Percentiles rank a stretch among this genome's conserved stretches.
phyloP scores from a whole-genome alignment of 1,284 basidiomycete genomes.

The Porogramme epimiltina region DNA sequence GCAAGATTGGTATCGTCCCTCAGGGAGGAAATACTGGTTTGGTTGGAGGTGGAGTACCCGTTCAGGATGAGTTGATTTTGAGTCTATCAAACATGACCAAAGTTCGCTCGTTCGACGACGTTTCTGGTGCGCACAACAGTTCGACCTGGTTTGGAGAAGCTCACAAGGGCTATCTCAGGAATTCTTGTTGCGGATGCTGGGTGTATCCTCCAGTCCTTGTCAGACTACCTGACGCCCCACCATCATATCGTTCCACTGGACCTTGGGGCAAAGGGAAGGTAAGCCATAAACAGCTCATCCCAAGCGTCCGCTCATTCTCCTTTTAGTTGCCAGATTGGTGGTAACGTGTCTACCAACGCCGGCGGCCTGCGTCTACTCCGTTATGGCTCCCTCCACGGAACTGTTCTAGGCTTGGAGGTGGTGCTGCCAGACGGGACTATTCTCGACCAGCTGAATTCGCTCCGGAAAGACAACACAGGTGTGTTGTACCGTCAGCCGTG shows the following conservation, averaged over 20 bases:
- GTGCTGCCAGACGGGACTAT: slow-evolving; percentile 98
- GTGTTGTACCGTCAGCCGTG: neutral
- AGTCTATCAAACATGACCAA: slow-evolving; percentile 83
- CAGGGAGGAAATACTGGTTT: slow-evolving; percentile 99
- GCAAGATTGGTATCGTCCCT: slow-evolving; percentile 86
- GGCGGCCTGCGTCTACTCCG: slow-evolving; percentile 93
- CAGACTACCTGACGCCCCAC: slow-evolving; percentile 85
- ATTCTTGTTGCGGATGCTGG: slow-evolving; percentile 86
- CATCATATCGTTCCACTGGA: slow-evolving; percentile 98
- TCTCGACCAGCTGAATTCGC: slow-evolving; percentile 78
- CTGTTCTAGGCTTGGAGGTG: slow-evolving; percentile 95
- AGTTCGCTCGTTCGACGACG: slow-evolving; percentile 90
- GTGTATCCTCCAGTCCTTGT: slow-evolving; percentile 90
- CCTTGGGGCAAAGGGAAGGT: slow-evolving; percentile 97
- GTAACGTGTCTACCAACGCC: slow-evolving; percentile 97
- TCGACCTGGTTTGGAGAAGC: slow-evolving; percentile 9
- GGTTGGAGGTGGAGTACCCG: slow-evolving; percentile 94
- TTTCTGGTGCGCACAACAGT: slow-evolving; percentile 66
- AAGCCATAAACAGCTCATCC: slow-evolving; percentile 25
- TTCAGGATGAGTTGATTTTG: slow-evolving; percentile 89
- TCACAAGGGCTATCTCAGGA: slow-evolving; percentile 41
- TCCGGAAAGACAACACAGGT: slow-evolving; percentile 99
- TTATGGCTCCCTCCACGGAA: slow-evolving; percentile 95
- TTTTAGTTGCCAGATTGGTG: slow-evolving; percentile 92
- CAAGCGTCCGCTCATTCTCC: neutral